Evolutionary conservation across 306 rosid species (phyloP), one percentile per base, ranked within the genome.

Genomic region (Quercus berberidifolia): DNA sequence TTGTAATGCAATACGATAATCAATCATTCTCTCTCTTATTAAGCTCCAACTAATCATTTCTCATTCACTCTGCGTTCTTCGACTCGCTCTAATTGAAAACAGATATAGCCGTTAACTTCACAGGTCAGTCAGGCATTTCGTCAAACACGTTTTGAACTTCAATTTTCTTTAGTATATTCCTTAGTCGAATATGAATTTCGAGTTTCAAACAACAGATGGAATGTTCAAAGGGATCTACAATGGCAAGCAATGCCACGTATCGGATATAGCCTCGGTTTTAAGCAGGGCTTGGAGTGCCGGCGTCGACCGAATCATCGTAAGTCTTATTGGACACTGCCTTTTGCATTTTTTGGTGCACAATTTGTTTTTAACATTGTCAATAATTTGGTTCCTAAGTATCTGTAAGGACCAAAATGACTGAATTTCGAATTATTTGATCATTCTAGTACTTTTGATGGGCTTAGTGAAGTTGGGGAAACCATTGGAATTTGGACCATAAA

Each of bases 271-370:
- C n/a, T 74, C 88, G 10, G 96, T 95, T 80, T 72, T 95, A 81
- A 79, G 83, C 91, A 87, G 98, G 35, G 98, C 99, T 69, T 95
- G 99, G 98, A 83, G 76, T 57, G 92, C 98, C 55, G 99, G 99
- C 55, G 97, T 95, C 52, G 88, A 91, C 70, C 89, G 99, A 78
- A 92, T 94, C 58, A 92, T 94, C 57, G 99, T 92, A 89, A 79
- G 18, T 54, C 46, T 55, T 71, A 19, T 58, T 6, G 49, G 55
- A 56, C 69, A 21, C 17, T 57, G 17, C 9, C 38, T 69, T 46
- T 18, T 12, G 14, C 20, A 0, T 38, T 21, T 14, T 54, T 58
- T 20, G 2, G 5, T 23, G 13, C 67, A 18, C 35, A 14, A 4
- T 59, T 67, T 19, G 57, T 19, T 35, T 55, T 69, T 38, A 31